These are phyloP conservation scores for Ciborinia camelliae DNA, from an alignment of 2,329 filamentous ascomycete genomes.

Conservation along the genomic window DNA sequence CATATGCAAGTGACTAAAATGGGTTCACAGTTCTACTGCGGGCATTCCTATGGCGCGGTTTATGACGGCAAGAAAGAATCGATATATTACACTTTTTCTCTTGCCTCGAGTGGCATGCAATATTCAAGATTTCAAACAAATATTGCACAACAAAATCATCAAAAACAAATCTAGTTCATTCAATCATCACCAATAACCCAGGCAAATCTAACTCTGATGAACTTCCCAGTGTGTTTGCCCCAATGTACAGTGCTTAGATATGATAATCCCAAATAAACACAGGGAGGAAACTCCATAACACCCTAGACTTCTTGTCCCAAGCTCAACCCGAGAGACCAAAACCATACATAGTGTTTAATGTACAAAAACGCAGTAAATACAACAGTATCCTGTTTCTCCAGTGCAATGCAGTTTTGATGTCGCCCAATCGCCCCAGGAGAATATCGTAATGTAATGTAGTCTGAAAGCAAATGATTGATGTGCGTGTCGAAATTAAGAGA, in stretches of 20 bases:
- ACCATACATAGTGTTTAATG: constrained; percentile 14
- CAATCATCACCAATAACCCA: constrained; percentile 15
- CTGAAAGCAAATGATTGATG: background rate
- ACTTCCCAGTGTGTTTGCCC: constrained; percentile 16
- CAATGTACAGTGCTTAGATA: constrained; percentile 13
- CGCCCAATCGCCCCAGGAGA: background rate
- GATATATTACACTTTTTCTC: background rate
- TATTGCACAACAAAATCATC: background rate
- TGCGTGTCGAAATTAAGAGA: background rate
- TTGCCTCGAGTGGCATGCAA: background rate
- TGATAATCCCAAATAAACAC: constrained; percentile 4
- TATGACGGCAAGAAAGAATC: background rate
- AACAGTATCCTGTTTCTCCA: constrained; percentile 18
- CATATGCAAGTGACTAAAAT: background rate
- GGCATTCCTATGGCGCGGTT: background rate
- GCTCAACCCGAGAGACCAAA: constrained; percentile 16
- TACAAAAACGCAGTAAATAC: constrained; percentile 18
- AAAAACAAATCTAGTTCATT: constrained; percentile 13
- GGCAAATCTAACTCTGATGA: constrained; percentile 5
- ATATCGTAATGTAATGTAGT: constrained; percentile 5
- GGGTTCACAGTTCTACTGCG: background rate
- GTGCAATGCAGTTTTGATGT: constrained; percentile 20
- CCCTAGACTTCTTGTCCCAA: constrained; percentile 7
- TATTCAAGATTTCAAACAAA: background rate
- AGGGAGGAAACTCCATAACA: constrained; percentile 14